Base-by-base conservation (phyloP, 257 asterid genomes). In the Gentiana dahurica region DNA sequence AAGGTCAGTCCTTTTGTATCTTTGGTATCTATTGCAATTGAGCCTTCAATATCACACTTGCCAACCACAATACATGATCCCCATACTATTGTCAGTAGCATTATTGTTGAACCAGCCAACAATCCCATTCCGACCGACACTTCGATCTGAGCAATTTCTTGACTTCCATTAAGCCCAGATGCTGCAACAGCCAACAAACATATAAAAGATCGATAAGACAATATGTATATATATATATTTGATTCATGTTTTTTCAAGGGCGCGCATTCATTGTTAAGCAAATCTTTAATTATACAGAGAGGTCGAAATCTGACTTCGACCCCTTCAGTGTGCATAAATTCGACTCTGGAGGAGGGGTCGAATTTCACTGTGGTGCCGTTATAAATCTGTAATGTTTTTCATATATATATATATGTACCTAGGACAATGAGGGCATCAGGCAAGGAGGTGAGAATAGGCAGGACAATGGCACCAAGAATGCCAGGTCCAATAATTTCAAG, bases 41-140 rank as follows among this genome's bases (percentile, higher is more conserved):
- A 45, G 45, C 43, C 45, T 47, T 43, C 38, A 49, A 74, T 72
- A 57, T 84, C 82, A 39, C 79, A 74, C 68, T 87, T 84, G 48
- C 79, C 94, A 5, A 71, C 74, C 45, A 84, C 38, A 34, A 81
- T 55, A 34, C 82, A 76, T 34, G 53, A 6, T 3, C 94, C 94
- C 94, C 89, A 84, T 34, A 84, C 53, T 55, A 84, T 51, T 2
- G 94, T 81, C 13, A 84, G 70, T 52, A 69, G 75, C 86, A 84
- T 74, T 8, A 78, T 80, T 1, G 94, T 68, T 12, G 89, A 74
- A 47, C 94, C 94, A 0, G 89, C 81, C 1, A 84, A 78, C 63
- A 84, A 53, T 34, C 94, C 94, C 86, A 84, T 76, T 8, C 84
- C 83, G 50, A 81, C 55, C 4, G 74, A 69, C 39, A 77, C 82